Conservation (phyloP, 305 asterid genomes). For the Fraxinus xanthoxyloides region DNA sequence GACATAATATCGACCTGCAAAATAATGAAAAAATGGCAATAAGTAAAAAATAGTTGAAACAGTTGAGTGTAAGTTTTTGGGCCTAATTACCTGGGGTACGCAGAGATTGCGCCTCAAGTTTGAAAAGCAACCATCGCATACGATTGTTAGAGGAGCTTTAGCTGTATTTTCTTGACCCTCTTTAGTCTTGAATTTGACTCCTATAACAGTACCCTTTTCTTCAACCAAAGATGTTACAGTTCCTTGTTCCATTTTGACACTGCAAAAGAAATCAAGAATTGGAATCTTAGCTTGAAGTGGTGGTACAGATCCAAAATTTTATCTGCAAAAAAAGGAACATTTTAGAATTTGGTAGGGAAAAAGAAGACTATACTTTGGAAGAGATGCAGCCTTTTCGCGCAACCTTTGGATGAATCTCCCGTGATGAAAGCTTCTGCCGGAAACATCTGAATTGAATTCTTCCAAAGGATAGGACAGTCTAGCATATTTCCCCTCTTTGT, state of each 20-base stretch:
- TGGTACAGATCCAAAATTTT: not conserved
- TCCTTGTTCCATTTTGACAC: conserved; percentile 59
- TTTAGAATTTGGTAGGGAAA: not conserved
- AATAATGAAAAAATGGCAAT: not conserved
- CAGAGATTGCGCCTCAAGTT: conserved; percentile 51
- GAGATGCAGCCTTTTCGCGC: conserved; percentile 46
- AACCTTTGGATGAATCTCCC: conserved; percentile 51
- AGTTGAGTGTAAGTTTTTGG: not conserved
- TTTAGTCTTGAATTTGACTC: conserved; percentile 51
- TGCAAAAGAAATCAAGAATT: conserved; percentile 17
- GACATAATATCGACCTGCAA: conserved; percentile 41
- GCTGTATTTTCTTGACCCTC: conserved; percentile 40
- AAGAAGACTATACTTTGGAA: conserved; percentile 34
- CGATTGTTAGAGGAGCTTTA: conserved; percentile 54
- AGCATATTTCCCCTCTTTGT: conserved; percentile 44
- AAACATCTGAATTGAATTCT: conserved; percentile 42
- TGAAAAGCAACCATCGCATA: conserved; percentile 53
- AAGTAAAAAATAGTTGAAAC: not conserved
- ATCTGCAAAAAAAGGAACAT: not conserved
- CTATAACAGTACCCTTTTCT: conserved; percentile 46
- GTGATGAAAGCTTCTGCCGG: conserved; percentile 52
- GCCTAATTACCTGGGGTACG: conserved; percentile 40
- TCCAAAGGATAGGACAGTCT: conserved; percentile 41
- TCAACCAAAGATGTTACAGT: conserved; percentile 52
- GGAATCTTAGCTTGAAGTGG: not conserved